A percentile compares a stretch with the other conserved stretches of the same genome.
These are phyloP conservation scores for Aurifilum marmelostoma DNA, from an alignment of 2,329 filamentous ascomycete genomes.

Conservation along the genomic window DNA sequence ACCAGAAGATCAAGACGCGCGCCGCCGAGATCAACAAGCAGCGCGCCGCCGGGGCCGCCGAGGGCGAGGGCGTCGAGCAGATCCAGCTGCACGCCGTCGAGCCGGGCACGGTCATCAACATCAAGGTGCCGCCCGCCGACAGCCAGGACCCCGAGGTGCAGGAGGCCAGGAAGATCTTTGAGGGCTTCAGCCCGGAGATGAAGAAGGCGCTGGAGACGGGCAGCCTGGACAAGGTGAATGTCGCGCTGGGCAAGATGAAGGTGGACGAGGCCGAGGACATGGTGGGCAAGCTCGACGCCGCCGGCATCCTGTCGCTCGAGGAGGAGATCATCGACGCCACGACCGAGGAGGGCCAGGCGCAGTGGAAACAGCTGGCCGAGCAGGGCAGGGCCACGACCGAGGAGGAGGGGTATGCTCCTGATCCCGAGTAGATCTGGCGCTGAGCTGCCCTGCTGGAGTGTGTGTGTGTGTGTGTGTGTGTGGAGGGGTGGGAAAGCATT, in stretches of 20 bases:
- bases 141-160: conserved; percentile 68
- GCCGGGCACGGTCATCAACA: conserved; percentile 88
- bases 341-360: conserved; percentile 80
- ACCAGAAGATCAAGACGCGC: conserved; percentile 77
- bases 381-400: conserved; percentile 30
- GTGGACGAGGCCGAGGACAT: conserved; percentile 82
- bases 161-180: conserved; percentile 74
- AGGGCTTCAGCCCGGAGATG: conserved; percentile 80
- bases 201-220: conserved; percentile 83
- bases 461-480: too few relatives aligned
- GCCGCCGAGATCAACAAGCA: conserved; percentile 70
- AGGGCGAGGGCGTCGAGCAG: conserved; percentile 74
- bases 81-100: conserved; percentile 98
- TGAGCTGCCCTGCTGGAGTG: too few relatives aligned
- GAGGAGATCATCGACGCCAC: conserved; percentile 95
- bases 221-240: conserved; percentile 86
- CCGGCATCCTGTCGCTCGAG: conserved; percentile 87
- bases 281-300: conserved; percentile 75
- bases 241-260: conserved; percentile 82
- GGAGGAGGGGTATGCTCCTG: conserved; percentile 28
- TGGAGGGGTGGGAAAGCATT: too few relatives aligned
- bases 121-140: conserved; percentile 72
- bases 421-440: conserved; percentile 23
- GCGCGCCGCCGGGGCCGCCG: conserved; percentile 47
- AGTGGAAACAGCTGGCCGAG: conserved; percentile 72